Base-by-base conservation (phyloP, 345 rosid species). In the Aquilaria yunnanensis region DNA sequence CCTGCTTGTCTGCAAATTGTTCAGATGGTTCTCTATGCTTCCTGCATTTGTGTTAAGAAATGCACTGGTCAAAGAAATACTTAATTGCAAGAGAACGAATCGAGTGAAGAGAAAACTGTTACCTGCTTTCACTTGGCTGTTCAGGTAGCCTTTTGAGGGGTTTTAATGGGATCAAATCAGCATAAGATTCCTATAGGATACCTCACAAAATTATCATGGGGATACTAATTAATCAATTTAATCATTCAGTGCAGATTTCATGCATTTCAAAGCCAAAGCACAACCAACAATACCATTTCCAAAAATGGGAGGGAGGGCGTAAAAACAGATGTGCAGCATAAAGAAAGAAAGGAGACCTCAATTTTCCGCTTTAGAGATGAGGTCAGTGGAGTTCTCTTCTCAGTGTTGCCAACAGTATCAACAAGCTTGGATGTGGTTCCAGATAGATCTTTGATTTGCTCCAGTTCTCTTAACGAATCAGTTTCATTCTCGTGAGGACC, bases 301-400 rank as follows among this genome's bases (percentile, higher is more conserved):
- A 33, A 34, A 23, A 60, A 41, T 10, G 69, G 23, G 47, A 57
- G 9, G 8, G 30, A 3, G 51, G 14, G 32, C 11, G 10, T 57
- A 9, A 53, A 67, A 62, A 33, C 43, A 49, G 56, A 62, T 14
- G 48, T 50, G 51, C 47, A 43, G 43, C 8, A 54, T 32, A 56
- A 9, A 46, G 12, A 59, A 52, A 61, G 66, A 56, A 53, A 52
- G n/a, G 14, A 62, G 67, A 90, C 91, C 92, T 85, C 85, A 57
- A 34, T 74, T 83, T 90, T 90, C 58, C 99, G 74, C 69, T 94
- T 94, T 61, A 90, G 74, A 58, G 88, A 81, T 66, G 84, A 55
- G 11, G 62, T 72, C 23, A 3, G 57, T 51, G 67, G 70, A 14
- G 67, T 57, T 68, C 71, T 74, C 56, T 57, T 80, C 71, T 77